A percentile compares a stretch with the other conserved stretches of the same genome.
Evolutionary conservation across 306 rosid genomes (phyloP).

Genomic region (Herpetospermum pedunculosum): DNA sequence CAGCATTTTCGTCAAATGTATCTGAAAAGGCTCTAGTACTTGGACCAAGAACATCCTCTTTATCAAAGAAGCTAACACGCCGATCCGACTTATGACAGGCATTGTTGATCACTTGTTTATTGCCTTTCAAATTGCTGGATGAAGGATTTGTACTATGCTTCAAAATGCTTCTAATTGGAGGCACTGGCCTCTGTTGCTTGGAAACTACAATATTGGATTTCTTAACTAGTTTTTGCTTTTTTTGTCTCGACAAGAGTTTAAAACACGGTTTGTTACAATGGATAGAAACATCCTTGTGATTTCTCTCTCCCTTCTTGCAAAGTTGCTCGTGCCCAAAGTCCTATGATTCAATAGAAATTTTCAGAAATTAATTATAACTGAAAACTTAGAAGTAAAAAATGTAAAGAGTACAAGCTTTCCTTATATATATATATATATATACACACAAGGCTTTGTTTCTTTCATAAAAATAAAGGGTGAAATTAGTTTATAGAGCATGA

Average conservation of each 20-base stretch:
- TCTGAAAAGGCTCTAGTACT: constrained; percentile 21
- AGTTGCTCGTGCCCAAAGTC: background rate
- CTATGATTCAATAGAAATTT: background rate
- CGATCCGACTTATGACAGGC: constrained; percentile 23
- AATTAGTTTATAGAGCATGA: background rate
- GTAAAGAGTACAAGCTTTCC: background rate
- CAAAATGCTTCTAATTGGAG: constrained; percentile 42
- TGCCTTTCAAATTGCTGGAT: constrained; percentile 19
- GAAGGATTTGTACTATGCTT: constrained; percentile 39
- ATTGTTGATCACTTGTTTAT: constrained; percentile 23
- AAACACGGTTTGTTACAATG: constrained; percentile 31
- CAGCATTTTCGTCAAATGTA: constrained; percentile 23
- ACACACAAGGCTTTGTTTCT: too few relatives aligned
- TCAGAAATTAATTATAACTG: background rate
- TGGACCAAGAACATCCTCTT: constrained; percentile 42
- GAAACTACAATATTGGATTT: constrained; percentile 14
- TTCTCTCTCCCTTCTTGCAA: constrained; percentile 5
- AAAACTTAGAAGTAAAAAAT: background rate
- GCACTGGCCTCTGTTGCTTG: constrained; percentile 26
- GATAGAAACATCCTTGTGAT: constrained; percentile 24
- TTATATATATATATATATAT: too few relatives aligned
- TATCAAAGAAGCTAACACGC: constrained; percentile 43
- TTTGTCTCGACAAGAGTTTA: constrained; percentile 28
- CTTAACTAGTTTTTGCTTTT: constrained; percentile 25
- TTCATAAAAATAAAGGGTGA: background rate